Evolutionary conservation across 352 stramenopile species (phyloP), one percentile per base, ranked within the genome.

Genomic region (Pythium coloratum): DNA sequence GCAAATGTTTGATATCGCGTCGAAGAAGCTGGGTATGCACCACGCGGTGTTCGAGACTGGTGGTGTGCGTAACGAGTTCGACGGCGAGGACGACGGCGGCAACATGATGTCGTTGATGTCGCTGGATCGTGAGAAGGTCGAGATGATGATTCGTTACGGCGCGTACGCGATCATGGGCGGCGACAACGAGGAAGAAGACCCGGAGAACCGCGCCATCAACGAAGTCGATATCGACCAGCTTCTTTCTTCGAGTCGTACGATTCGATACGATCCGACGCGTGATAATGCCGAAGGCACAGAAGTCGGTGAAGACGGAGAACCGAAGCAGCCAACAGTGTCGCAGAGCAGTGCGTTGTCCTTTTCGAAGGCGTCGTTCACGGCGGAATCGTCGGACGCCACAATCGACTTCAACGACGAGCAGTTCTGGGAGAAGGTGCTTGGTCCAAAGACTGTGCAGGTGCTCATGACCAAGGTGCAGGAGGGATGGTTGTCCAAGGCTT

Each of bases 1-100:
- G 50, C 96, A 99, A 71, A 99, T 99, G 96, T 99, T 99, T 83
- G 97, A 99, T 61, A 97, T 98, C 66, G 97, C 97, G 14, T 98
- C 88, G 26, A 99, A 98, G 75, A 99, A 99, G 75, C 84, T 99
- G 7, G 98, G 97, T 10, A 95, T 99, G 71, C 97, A 99, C 75
- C 97, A 99, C 66, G 98, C 97, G 36, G 94, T 99, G 20, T 95
- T 99, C 30, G 97, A 98, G 60, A 99, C 96, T 30, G 87, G 89
- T 51, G 88, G 88, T 66, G 87, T 96, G 38, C 87, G 88, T 18
- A 96, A 96, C 47, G 89, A 96, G 55, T 99, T 99, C 69, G 93
- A 97, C 51, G 91, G 96, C 65, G 92, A 98, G 62, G 92, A 98
- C 57, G 93, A 98, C 47, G 93, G 93, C 34, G 80, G 89, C 33